These are phyloP conservation scores for Halenospora varia DNA, from an alignment of 495 filamentous ascomycete genomes.

Conservation along the genomic window DNA sequence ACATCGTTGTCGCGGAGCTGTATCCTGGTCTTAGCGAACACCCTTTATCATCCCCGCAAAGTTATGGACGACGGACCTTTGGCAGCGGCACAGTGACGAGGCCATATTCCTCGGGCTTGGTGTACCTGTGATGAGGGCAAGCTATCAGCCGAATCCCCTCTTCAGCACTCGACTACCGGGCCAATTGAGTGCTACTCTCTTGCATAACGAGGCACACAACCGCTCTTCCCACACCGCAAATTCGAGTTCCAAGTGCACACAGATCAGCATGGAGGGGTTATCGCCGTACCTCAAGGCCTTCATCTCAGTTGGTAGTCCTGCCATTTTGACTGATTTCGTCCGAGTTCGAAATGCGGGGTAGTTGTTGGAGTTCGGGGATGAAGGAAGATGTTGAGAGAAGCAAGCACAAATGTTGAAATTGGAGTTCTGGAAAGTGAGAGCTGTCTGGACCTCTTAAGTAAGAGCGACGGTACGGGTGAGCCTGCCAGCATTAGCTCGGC, in stretches of 20 bases:
- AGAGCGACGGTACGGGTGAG: background rate
- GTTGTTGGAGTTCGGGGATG: constrained; percentile 3
- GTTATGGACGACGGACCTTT: constrained; percentile 52
- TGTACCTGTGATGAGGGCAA: constrained; percentile 42
- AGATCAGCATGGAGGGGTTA: constrained; percentile 1
- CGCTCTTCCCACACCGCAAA: background rate
- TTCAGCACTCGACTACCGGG: constrained; percentile 13
- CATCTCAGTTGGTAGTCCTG: constrained; percentile 52
- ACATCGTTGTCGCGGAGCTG: constrained; percentile 21
- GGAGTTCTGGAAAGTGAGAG: background rate
- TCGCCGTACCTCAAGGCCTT: constrained; percentile 52
- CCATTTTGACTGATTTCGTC: constrained; percentile 14
- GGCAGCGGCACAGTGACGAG: constrained; percentile 60
- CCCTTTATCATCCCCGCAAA: background rate
- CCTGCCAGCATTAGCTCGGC: background rate
- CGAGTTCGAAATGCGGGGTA: background rate
- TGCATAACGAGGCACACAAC: background rate
- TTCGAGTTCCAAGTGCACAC: background rate
- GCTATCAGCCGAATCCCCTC: constrained; percentile 2
- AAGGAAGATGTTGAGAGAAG: too few species aligned
- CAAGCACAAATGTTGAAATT: background rate
- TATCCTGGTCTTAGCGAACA: background rate
- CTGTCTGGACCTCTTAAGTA: background rate
- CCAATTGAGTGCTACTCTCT: background rate
- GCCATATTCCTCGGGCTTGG: constrained; percentile 54